phyloP scores from a whole-genome alignment of 805 yeast genomes.

The Cyberlindnera bimundalis region DNA sequence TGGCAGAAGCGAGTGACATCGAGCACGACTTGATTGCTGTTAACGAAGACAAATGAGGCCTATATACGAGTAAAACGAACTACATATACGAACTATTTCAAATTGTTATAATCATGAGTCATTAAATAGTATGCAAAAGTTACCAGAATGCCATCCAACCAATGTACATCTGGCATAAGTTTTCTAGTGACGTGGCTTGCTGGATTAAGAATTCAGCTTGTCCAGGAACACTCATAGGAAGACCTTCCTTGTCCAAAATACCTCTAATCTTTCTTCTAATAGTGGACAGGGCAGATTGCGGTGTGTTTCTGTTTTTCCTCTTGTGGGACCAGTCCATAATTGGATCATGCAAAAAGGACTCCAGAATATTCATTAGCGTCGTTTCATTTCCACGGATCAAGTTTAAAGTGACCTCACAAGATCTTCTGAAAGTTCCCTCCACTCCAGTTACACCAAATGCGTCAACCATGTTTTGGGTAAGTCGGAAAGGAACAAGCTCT shows the following conservation, averaged over 20 bases:
- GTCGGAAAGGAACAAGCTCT: constrained; percentile 89
- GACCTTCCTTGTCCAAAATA: constrained; percentile 71
- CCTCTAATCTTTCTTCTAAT: constrained; percentile 83
- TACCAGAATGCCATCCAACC: constrained; percentile 85
- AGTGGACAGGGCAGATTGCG: constrained; percentile 66
- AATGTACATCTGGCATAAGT: constrained; percentile 80
- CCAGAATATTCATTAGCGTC: constrained; percentile 83
- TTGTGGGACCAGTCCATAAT: constrained; percentile 70
- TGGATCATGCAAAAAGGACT: constrained; percentile 90
- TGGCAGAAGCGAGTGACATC: too few relatives aligned
- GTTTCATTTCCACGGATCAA: constrained; percentile 77
- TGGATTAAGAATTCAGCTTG: constrained; percentile 88
- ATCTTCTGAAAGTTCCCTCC: constrained; percentile 83
- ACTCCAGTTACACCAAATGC: constrained; percentile 86
- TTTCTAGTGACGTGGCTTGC: constrained; percentile 70
- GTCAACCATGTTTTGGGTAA: constrained; percentile 84
- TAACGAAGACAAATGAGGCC: neutral
- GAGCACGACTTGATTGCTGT: too few relatives aligned
- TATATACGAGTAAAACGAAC: neutral
- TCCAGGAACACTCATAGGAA: constrained; percentile 86
- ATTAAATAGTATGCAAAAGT: constrained; percentile 2
- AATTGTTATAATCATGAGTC: neutral
- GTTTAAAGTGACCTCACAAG: constrained; percentile 79
- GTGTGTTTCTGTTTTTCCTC: constrained; percentile 41
- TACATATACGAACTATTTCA: neutral